Evolutionary conservation across 139 green algal genomes (phyloP).

Genomic region (Diplosphaera chodatii): DNA sequence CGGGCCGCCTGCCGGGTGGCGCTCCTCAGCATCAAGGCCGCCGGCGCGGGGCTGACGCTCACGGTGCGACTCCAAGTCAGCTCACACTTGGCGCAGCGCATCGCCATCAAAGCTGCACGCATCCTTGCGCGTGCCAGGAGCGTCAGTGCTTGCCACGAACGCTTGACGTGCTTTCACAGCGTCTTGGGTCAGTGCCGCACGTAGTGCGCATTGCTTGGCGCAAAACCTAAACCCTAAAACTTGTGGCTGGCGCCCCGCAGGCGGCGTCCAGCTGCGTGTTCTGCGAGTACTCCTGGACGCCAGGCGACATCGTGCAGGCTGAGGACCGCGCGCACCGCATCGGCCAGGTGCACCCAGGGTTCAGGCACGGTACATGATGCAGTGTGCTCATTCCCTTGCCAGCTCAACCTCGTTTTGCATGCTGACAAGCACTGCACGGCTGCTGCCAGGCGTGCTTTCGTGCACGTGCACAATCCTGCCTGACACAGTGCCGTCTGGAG

Average conservation of each 20-base stretch:
- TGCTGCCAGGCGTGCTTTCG: no score
- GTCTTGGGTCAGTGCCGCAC: no score
- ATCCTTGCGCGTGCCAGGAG: background rate
- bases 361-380: no score
- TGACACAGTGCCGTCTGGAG: no score
- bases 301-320: constrained; percentile 48
- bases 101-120: no score
- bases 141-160: no score
- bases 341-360: constrained; percentile 24
- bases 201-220: no score
- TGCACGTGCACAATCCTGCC: no score
- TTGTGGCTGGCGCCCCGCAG: no score
- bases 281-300: constrained; percentile 52
- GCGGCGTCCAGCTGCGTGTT: constrained; percentile 49
- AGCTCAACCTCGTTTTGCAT: background rate
- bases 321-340: constrained; percentile 66
- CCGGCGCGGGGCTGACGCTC: constrained; percentile 76
- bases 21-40: constrained; percentile 66
- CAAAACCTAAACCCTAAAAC: no score
- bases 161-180: no score
- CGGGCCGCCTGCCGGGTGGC: constrained; percentile 41
- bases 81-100: background rate
- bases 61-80: constrained; percentile 25
- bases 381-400: background rate
- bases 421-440: no score